These are phyloP conservation scores for Brassica incana DNA, from an alignment of 345 rosid species.

Conservation along the genomic window DNA sequence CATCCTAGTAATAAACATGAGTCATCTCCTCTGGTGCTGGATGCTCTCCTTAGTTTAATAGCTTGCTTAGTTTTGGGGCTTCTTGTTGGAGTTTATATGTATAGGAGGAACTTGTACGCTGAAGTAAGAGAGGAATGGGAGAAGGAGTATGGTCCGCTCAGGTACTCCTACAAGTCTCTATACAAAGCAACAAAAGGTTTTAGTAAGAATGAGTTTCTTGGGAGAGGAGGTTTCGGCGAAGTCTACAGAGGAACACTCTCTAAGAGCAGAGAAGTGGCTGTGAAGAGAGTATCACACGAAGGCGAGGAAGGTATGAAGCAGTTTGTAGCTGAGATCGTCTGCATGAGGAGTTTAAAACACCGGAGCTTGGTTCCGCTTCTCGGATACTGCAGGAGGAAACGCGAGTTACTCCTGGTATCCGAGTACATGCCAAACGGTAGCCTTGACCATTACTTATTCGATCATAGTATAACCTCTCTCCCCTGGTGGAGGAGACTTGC, in stretches of 20 bases:
- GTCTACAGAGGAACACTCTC: constrained; percentile 59
- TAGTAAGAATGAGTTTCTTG: constrained; percentile 45
- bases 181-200: constrained; percentile 67
- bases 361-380: constrained; percentile 53
- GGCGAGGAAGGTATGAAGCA: constrained; percentile 56
- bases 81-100: constrained; percentile 22
- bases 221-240: constrained; percentile 64
- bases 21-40: constrained; percentile 16
- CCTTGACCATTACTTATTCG: constrained; percentile 47
- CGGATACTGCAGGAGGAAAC: constrained; percentile 56
- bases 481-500: constrained; percentile 48
- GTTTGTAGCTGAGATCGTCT: constrained; percentile 49
- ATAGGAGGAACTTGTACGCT: constrained; percentile 46
- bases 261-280: constrained; percentile 49
- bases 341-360: constrained; percentile 52
- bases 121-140: constrained; percentile 73
- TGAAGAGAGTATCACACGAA: constrained; percentile 54
- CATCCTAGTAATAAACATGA: neutral
- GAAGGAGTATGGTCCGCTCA: constrained; percentile 50
- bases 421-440: constrained; percentile 64
- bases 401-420: constrained; percentile 54
- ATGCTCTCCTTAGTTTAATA: constrained; percentile 34
- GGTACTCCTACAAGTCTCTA: constrained; percentile 58
- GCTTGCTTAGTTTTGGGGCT: constrained; percentile 26
- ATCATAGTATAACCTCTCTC: constrained; percentile 19